Base-by-base conservation (phyloP, 2,329 filamentous ascomycete species). In the Colletotrichum melonis region DNA sequence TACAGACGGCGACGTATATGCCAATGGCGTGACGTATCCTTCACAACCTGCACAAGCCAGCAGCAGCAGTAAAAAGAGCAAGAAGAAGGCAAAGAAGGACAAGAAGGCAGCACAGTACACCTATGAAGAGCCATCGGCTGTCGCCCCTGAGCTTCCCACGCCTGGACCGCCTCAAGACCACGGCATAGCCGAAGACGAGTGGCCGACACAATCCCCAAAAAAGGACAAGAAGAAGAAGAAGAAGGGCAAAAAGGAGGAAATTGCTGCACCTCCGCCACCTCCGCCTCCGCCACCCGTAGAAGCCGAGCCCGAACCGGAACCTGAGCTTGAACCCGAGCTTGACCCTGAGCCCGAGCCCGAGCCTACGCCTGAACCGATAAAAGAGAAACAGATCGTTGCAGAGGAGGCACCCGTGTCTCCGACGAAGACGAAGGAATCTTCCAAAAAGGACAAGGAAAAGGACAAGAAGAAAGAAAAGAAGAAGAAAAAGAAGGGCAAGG, bases 71-170 rank as follows among this genome's bases (percentile, higher is more conserved):
- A 74, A 73, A 28, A 75, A 76, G 60, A 57, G n/a, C 30, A 76
- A 76, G 64, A 76, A 77, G 63, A 76, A 76, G 74, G 60, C 42
- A 56, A 76, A 76, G 57, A 76, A 76, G 28, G 71, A 69, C 58
- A 68, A 76, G 38, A 67, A 72, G 28, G 63, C 63, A 4, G 35
- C 49, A 11, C 62, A 63, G 28, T 22, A 46, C 55, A 62, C 58
- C 35, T 42, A 62, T 30, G 67, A 73, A 12, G 58, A 64, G n/a
- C 52, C 58, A 30, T 9, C 46, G 32, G 28, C 16, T 30, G 26
- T 55, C 4, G 14, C 24, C 12, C 56, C 62, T 14, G 74, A 69
- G n/a, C 14, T 57, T 19, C 11, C 59, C 24, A 60, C 59, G 9
- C 59, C 72, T 49, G 70, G 57, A 24, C 56, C 67, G 30, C 52